Percentiles rank a stretch among this genome's conserved stretches.
Conservation (phyloP, 1,284 basidiomycete genomes). For the Trichosporon sp. region DNA sequence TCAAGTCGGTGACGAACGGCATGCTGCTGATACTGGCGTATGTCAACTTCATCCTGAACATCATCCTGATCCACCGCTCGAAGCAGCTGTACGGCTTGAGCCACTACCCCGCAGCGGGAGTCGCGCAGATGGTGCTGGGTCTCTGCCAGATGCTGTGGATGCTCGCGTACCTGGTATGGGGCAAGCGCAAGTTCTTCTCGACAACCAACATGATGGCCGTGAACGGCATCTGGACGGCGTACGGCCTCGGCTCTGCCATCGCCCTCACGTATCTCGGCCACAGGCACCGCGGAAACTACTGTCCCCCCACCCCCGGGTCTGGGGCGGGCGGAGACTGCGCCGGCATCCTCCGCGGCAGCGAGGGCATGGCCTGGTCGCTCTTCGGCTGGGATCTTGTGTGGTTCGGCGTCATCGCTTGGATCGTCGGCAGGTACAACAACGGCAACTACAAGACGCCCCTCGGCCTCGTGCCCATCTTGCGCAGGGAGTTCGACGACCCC, state of each 20-base stretch:
- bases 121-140: slow-evolving; percentile 37
- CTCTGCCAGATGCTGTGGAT: slow-evolving; percentile 36
- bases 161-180: slow-evolving; percentile 33
- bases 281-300: not conserved
- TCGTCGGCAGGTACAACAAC: not conserved
- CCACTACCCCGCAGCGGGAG: slow-evolving; percentile 37
- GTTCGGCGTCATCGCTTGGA: slow-evolving; percentile 14
- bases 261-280: slow-evolving; percentile 36
- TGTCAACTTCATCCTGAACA: slow-evolving; percentile 38
- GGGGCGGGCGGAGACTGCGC: slow-evolving; percentile 29
- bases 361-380: slow-evolving; percentile 27
- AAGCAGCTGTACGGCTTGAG: slow-evolving; percentile 25
- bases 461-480: not conserved
- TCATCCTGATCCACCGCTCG: slow-evolving; percentile 35
- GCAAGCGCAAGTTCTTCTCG: slow-evolving; percentile 29
- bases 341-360: slow-evolving; percentile 36
- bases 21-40: slow-evolving; percentile 24
- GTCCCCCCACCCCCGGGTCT: slow-evolving; percentile 9
- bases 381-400: slow-evolving; percentile 38
- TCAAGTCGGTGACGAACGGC: slow-evolving; percentile 16
- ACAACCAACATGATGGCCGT: slow-evolving; percentile 32
- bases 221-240: slow-evolving; percentile 36
- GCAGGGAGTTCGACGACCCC: not conserved
- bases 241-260: slow-evolving; percentile 34
- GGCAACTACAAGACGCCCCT: slow-evolving; percentile 2